These are phyloP conservation scores for Fusarium continuum DNA, from an alignment of 2,329 filamentous ascomycete genomes.

Conservation along the genomic window DNA sequence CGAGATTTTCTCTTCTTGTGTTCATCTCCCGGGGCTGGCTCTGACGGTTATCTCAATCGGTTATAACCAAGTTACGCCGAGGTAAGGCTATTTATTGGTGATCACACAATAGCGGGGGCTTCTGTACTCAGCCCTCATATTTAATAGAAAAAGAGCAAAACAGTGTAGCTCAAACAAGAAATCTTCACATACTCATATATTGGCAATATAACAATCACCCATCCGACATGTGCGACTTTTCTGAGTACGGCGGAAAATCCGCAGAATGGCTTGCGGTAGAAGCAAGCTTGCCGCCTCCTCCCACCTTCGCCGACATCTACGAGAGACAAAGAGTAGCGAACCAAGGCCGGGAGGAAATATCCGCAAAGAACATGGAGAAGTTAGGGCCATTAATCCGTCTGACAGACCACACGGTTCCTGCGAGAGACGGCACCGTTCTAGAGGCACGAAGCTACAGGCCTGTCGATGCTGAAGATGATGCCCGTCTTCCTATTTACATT, in stretches of 20 bases:
- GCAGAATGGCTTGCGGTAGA: constrained; percentile 55
- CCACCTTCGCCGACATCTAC: neutral
- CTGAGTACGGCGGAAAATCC: constrained; percentile 52
- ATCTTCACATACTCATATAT: no score
- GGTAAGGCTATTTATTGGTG: no score
- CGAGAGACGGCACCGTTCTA: constrained; percentile 27
- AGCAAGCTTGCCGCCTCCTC: constrained; percentile 14
- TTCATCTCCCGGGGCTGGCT: no score
- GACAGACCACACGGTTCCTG: constrained; percentile 43
- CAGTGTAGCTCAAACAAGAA: no score
- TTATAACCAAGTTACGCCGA: no score
- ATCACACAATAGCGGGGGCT: no score
- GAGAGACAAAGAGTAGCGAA: constrained; percentile 30
- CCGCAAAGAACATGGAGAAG: constrained; percentile 6
- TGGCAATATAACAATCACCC: no score
- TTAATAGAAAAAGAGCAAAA: no score
- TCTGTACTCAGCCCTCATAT: no score
- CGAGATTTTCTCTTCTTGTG: no score
- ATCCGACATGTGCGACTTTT: constrained; percentile 40
- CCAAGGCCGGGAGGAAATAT: constrained; percentile 18
- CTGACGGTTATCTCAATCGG: no score
- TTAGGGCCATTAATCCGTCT: constrained; percentile 41
- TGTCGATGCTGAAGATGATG: constrained; percentile 37
- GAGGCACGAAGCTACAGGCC: constrained; percentile 40
- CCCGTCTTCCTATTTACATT: constrained; percentile 58